Percentiles rank a stretch among this genome's conserved stretches.
Evolutionary conservation across 768 basidiomycete species (phyloP).

Genomic region (Leccinum rimulosum): DNA sequence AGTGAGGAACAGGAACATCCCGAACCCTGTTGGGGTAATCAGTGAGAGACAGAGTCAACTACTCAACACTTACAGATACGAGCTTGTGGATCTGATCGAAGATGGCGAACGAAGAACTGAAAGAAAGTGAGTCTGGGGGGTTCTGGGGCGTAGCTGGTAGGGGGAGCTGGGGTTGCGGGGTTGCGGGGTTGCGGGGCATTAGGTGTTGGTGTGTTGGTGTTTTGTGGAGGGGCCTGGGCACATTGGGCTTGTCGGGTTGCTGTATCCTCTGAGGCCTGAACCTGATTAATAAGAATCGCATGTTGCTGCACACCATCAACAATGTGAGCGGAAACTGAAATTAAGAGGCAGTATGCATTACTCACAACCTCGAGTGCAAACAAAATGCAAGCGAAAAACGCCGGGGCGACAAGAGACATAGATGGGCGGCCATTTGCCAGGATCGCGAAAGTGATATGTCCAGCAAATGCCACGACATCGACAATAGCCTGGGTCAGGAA

Average conservation of each 20-base stretch:
- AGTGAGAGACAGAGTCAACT: neutral
- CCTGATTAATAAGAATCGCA: constrained; percentile 72
- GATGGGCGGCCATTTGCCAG: constrained; percentile 80
- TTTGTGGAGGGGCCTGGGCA: constrained; percentile 8
- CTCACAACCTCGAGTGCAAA: constrained; percentile 82
- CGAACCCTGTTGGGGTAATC: constrained; percentile 49
- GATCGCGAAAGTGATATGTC: constrained; percentile 86
- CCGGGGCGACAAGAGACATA: constrained; percentile 77
- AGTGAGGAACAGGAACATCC: constrained; percentile 65
- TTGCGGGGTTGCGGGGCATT: constrained; percentile 11
- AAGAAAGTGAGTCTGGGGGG: constrained; percentile 32
- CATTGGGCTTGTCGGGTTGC: constrained; percentile 26
- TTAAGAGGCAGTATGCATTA: constrained; percentile 5
- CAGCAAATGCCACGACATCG: constrained; percentile 83
- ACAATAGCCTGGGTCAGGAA: constrained; percentile 77
- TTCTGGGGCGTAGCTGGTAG: constrained; percentile 19
- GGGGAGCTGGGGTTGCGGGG: constrained; percentile 10
- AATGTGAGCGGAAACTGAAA: neutral
- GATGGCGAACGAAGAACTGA: constrained; percentile 53
- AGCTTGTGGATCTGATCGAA: constrained; percentile 68
- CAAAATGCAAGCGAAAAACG: constrained; percentile 76
- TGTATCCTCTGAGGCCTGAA: constrained; percentile 75
- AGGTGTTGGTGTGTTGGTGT: constrained; percentile 1
- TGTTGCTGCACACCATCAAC: constrained; percentile 61
- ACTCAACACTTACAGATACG: constrained; percentile 54